Evolutionary conservation across 2,329 filamentous ascomycete species (phyloP), one percentile per base, ranked within the genome.

Genomic region (Laburnicola sp.): DNA sequence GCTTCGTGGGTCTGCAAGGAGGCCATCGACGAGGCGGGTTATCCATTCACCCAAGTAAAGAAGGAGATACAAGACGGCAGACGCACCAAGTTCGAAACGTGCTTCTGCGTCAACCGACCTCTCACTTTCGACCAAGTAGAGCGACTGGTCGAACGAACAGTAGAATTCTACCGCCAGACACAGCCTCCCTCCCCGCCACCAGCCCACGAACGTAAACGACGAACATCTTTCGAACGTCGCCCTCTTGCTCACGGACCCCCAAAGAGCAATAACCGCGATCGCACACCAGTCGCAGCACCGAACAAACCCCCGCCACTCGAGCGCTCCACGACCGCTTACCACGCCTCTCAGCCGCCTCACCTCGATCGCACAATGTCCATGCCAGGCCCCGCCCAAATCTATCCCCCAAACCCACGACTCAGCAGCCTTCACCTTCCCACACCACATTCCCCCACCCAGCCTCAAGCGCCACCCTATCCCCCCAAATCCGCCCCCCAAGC

Each of bases 1-100:
- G 64, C 68, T 1, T 70, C 68, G 5, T 74, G 72, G 72, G 71
- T 74, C 2, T 70, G 68, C 48, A 68, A 66, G 32, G 67, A 73
- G 48, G 72, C 72, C 0, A 64, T 74, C n/a, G 45, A 60, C 44
- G 70, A 74, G 54, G 64, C 62, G 2, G 64, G 63, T 3, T 68
- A 60, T 40, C 59, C 59, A 6, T 65, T 62, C 38, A 67, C 62
- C 2, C 63, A 64, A 37, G 57, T 72, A 2, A 65, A 72, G 45
- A 74, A 72, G 36, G 70, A 71, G 35, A 50, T 57, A 3, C 56
- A 53, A 11, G 65, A 69, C 27, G 63, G 60, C 0, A 57, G 64
- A n/a, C 60, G 65, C 16, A 74, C 69, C 5, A 66, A 50, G 37
- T 62, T 70, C 23, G 71, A 73, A 42, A 66, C 66, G 0, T 70